Base-by-base conservation (phyloP, 495 filamentous ascomycete genomes). In the Halenospora varia region DNA sequence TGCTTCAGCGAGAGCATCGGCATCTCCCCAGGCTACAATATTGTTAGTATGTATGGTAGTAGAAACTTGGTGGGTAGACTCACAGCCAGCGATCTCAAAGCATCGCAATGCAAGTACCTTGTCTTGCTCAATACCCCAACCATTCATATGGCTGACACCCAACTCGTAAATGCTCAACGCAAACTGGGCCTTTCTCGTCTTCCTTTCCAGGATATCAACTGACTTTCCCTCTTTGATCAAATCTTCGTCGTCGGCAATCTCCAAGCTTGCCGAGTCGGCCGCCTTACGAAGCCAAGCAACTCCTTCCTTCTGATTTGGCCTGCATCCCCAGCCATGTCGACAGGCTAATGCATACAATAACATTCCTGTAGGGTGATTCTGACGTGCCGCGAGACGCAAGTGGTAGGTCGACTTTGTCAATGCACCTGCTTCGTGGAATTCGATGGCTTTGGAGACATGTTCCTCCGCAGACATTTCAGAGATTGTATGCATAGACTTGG, bases 291-390 rank as follows among this genome's bases (percentile, higher is more conserved):
- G 75, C 94, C 94, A 98, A 64, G 83, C 82, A 2, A 97, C 88
- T 9, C 88, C 95, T 73, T 98, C 94, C 29, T 77, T 77, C 61
- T 87, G 89, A 68, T 96, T 96, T 17, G 90, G 82, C 17, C 90
- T 84, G 90, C 97, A 96, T 10, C 94, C 94, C 94, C 94, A 98
- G 24, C 94, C 94, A 67, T 97, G 94, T n/a, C 95, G 84, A 67
- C 92, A 96, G 26, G 94, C 95, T 41, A 98, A 79, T 3, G 93
- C 95, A 70, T 96, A 98, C 9, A 97, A 77, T 4, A 98, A 77
- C 94, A 98, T 98, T 11, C 85, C 94, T 0, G 91, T 96, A 0
- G 94, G 92, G 51, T 94, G 83, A 11, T 88, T 86, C 41, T 86
- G 84, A 62, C 86, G 86, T 2, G 94, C 95, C 3, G 94, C 94